Conservation (phyloP, 2,329 filamentous ascomycete genomes). For the Aspergillus aculeatinus region DNA sequence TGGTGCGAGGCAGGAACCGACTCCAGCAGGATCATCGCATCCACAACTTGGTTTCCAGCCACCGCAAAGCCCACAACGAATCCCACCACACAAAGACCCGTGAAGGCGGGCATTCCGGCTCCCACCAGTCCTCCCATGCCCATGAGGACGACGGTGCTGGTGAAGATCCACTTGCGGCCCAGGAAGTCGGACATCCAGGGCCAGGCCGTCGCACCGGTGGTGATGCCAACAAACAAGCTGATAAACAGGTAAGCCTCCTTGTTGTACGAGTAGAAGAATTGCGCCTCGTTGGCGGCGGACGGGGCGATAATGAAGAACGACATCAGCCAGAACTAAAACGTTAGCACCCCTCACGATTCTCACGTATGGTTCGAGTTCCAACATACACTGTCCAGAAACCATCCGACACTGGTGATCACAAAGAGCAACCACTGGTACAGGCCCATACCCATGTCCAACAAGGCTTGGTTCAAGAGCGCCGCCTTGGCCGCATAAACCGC, state of each 20-base stretch:
- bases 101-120: slow-evolving; percentile 23
- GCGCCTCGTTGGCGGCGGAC: slow-evolving; percentile 20
- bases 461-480: slow-evolving; percentile 18
- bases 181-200: slow-evolving; percentile 22
- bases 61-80: slow-evolving; percentile 21
- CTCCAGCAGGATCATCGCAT: slow-evolving; percentile 19
- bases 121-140: slow-evolving; percentile 22
- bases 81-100: slow-evolving; percentile 26
- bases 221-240: slow-evolving; percentile 16
- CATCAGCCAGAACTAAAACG: slow-evolving; percentile 21
- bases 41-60: slow-evolving; percentile 19
- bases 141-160: slow-evolving; percentile 20
- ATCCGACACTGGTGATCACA: slow-evolving; percentile 20
- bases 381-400: slow-evolving; percentile 24
- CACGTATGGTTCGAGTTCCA: neutral
- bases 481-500: slow-evolving; percentile 13
- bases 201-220: slow-evolving; percentile 18
- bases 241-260: slow-evolving; percentile 18
- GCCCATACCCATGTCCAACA: slow-evolving; percentile 23
- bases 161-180: slow-evolving; percentile 22
- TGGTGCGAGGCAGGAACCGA: slow-evolving; percentile 22
- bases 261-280: slow-evolving; percentile 21
- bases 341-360: neutral
- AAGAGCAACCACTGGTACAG: slow-evolving; percentile 23
- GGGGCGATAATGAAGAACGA: slow-evolving; percentile 20